Evolutionary conservation across 2,329 filamentous ascomycete genomes (phyloP).

Genomic region (Fusarium torulosum): DNA sequence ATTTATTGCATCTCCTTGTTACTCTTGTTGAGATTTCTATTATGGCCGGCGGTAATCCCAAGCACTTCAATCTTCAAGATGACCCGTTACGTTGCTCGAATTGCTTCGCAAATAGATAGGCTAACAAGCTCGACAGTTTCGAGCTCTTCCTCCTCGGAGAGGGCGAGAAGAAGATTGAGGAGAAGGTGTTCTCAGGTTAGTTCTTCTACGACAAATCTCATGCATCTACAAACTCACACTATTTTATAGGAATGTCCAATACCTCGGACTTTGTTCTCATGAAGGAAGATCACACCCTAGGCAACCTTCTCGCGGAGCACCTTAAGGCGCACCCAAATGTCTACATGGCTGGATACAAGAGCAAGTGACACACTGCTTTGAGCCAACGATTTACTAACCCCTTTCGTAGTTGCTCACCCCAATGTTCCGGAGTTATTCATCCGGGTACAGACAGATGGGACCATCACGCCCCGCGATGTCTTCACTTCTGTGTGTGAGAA

Average conservation of each 20-base stretch:
- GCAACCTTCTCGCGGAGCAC: slow-evolving; percentile 87
- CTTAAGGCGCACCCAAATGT: slow-evolving; percentile 88
- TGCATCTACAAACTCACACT: slow-evolving; percentile 6
- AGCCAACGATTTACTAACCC: slow-evolving; percentile 14
- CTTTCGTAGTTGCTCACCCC: slow-evolving; percentile 63
- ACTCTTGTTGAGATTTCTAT: slow-evolving; percentile 3
- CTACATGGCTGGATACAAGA: slow-evolving; percentile 92
- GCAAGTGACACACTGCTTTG: slow-evolving; percentile 58
- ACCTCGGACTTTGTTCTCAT: slow-evolving; percentile 95
- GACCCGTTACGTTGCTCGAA: slow-evolving; percentile 50
- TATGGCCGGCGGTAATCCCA: slow-evolving; percentile 56
- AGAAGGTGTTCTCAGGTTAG: slow-evolving; percentile 89
- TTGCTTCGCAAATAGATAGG: neutral
- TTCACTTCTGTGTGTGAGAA: slow-evolving; percentile 84
- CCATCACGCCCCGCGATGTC: slow-evolving; percentile 88
- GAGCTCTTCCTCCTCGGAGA: slow-evolving; percentile 91
- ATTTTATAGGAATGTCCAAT: slow-evolving; percentile 79
- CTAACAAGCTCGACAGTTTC: slow-evolving; percentile 70
- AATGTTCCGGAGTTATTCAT: slow-evolving; percentile 74
- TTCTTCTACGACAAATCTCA: slow-evolving; percentile 19
- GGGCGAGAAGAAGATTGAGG: slow-evolving; percentile 93
- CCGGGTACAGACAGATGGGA: slow-evolving; percentile 92
- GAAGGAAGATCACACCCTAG: slow-evolving; percentile 97
- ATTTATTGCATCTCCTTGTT: neutral
- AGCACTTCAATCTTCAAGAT: slow-evolving; percentile 56